Base-by-base conservation (phyloP, 352 stramenopile species). In the Phytophthora vignae region DNA sequence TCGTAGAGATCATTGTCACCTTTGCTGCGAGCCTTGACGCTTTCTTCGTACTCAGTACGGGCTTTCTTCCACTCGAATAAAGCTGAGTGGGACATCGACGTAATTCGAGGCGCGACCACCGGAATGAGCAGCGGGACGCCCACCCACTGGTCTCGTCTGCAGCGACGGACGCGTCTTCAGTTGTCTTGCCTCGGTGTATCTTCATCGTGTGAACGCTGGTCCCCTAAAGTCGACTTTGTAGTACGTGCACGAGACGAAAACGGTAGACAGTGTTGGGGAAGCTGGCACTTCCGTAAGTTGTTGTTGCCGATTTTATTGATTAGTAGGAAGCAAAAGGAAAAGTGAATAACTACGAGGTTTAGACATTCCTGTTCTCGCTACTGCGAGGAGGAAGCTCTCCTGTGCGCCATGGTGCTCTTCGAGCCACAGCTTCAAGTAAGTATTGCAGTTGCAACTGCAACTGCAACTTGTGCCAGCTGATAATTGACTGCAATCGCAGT, bases 191-290 rank as follows among this genome's bases (percentile, higher is more conserved):
- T 36, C 17, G 44, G 38, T n/a, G 50, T 29, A 22, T 68, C 36
- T 55, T 68, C 49, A 68, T 68, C 50, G 36, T 60, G 60, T 60
- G 60, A 68, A 68, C 60, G 38, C 0, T 38, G 50, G 52, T 61
- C 61, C 50, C 56, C 60, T 68, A 60, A 68, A 68, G 60, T 42
- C 60, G 52, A 68, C 60, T 68, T 67, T 68, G 61, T 69, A 69
- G 61, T 62, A 69, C 61, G 61, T 62, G 36, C 52, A 69, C 50
- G 53, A 65, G 52, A 68, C 38, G 38, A 54, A 69, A 62, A 61
- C 36, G 15, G 8, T 61, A 55, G 7, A 61, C 25, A 62, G 27
- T 52, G 52, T 69, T 69, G 11, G 61, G 61, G 54, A 62, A 63
- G 62, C 62, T 69, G 62, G 62, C 52, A 62, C 62, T 63, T 69